Conservation (phyloP, 1,284 basidiomycete species). For the Pseudozyma hubeiensis region DNA sequence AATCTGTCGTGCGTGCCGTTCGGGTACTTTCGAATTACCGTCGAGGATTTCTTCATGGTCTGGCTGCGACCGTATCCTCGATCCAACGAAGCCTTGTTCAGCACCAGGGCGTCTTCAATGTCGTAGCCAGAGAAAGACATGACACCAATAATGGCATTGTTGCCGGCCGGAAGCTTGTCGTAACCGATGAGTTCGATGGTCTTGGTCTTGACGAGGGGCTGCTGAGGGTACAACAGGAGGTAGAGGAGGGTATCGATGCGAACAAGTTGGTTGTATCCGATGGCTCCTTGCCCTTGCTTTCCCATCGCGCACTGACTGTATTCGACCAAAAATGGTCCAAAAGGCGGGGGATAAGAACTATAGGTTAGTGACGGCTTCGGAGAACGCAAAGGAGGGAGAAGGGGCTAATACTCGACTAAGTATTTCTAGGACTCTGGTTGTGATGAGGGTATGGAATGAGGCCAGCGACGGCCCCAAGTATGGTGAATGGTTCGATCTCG, state of each 20-base stretch:
- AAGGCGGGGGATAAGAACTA: no score
- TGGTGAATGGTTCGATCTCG: constrained; percentile 98
- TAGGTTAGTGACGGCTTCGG: no score
- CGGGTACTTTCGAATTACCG: constrained; percentile 93
- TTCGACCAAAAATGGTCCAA: no score
- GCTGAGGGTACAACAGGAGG: constrained; percentile 97
- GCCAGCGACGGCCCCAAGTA: constrained; percentile 96
- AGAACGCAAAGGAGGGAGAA: no score
- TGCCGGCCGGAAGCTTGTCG: constrained; percentile 94
- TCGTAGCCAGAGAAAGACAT: constrained; percentile 99
- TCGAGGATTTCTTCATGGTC: constrained; percentile 93
- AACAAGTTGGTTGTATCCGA: constrained; percentile 97
- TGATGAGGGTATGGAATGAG: constrained; percentile 99
- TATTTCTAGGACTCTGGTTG: no score
- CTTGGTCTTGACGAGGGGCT: constrained; percentile 99
- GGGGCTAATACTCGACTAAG: no score
- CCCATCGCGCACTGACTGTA: no score
- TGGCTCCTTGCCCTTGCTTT: constrained; percentile 99
- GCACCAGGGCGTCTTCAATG: constrained; percentile 97
- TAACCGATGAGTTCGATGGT: constrained; percentile 90
- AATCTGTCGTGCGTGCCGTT: constrained; percentile 98
- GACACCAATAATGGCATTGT: constrained; percentile 97
- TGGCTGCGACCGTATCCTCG: constrained; percentile 97
- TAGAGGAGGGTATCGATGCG: constrained; percentile 99
- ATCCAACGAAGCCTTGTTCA: constrained; percentile 86